Evolutionary conservation across 2,329 filamentous ascomycete species (phyloP).

Genomic region (Cladosporium sp.): DNA sequence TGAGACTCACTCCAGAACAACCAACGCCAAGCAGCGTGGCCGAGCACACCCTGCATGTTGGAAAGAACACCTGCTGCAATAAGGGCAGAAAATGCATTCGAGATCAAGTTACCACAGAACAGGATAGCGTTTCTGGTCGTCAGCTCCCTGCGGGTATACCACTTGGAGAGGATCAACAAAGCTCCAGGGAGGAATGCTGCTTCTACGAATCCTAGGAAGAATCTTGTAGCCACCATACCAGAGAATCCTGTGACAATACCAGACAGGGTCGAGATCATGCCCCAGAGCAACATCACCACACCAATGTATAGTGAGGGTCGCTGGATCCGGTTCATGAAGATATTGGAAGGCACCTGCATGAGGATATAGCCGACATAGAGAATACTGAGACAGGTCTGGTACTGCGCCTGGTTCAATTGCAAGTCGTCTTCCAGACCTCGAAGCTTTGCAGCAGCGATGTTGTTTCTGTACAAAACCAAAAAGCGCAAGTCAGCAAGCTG

Average conservation of each 20-base stretch:
- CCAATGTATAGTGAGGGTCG: conserved; percentile 30
- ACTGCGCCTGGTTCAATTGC: conserved; percentile 51
- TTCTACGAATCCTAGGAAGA: conserved; percentile 41
- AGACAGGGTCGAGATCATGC: conserved; percentile 31
- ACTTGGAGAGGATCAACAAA: conserved; percentile 43
- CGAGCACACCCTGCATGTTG: conserved; percentile 56
- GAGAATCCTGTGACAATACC: conserved; percentile 32
- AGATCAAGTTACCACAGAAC: conserved; percentile 48
- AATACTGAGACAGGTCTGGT: conserved; percentile 43
- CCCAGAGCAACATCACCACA: conserved; percentile 33
- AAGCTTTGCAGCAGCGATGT: conserved; percentile 63
- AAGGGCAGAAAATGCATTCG: conserved; percentile 50
- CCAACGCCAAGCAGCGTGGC: conserved; percentile 55
- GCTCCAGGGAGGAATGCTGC: conserved; percentile 42
- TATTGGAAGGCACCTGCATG: conserved; percentile 35
- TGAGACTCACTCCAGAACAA: conserved; percentile 10
- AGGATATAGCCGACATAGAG: conserved; percentile 39
- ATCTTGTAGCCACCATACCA: conserved; percentile 35
- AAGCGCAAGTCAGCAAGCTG: conserved; percentile 25
- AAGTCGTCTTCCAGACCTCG: conserved; percentile 62
- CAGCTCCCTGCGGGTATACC: conserved; percentile 53
- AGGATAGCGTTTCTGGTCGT: conserved; percentile 48
- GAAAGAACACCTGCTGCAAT: conserved; percentile 59
- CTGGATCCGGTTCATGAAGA: conserved; percentile 33
- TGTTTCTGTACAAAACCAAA: conserved; percentile 35